Percentiles rank a stretch among this genome's conserved stretches.
These are phyloP conservation scores for Lepraria neglecta DNA, from an alignment of 495 filamentous ascomycete species.

Conservation along the genomic window DNA sequence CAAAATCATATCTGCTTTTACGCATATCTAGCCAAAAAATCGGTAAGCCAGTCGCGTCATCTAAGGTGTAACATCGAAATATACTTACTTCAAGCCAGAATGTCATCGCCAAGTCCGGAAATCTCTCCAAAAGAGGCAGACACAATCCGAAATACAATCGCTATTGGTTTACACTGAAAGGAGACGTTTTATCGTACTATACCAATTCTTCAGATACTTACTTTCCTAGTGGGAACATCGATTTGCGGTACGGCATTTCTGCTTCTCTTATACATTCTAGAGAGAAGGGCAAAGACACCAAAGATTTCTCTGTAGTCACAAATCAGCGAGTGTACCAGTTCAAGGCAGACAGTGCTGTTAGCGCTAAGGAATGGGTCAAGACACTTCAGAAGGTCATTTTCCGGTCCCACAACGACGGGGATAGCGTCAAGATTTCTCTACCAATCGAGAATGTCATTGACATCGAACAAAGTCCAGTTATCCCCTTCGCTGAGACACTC, in stretches of 20 bases:
- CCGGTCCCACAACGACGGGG: constrained; percentile 89
- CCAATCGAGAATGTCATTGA: constrained; percentile 86
- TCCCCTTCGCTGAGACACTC: constrained; percentile 92
- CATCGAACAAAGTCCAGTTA: constrained; percentile 84
- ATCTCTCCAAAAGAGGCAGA: constrained; percentile 81
- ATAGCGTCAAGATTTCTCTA: constrained; percentile 92
- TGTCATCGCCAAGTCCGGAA: constrained; percentile 76
- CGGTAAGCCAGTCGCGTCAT: constrained; percentile 43
- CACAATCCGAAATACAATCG: constrained; percentile 84
- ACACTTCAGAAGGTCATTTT: constrained; percentile 92
- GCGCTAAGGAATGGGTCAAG: constrained; percentile 97
- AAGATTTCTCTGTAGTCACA: constrained; percentile 73
- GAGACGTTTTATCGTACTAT: constrained; percentile 93
- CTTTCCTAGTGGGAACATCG: constrained; percentile 87
- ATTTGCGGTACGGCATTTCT: constrained; percentile 86
- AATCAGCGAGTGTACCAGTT: constrained; percentile 81
- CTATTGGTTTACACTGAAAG: constrained; percentile 95
- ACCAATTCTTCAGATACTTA: constrained; percentile 76
- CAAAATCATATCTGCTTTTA: constrained; percentile 93
- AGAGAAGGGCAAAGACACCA: constrained; percentile 61
- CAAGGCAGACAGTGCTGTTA: constrained; percentile 77
- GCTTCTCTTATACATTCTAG: constrained; percentile 57
- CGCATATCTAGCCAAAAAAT: constrained; percentile 88
- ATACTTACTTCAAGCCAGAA: constrained; percentile 46
- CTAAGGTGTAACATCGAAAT: background rate